phyloP scores from a whole-genome alignment of 345 rosid species.

The Kandelia obovata region DNA sequence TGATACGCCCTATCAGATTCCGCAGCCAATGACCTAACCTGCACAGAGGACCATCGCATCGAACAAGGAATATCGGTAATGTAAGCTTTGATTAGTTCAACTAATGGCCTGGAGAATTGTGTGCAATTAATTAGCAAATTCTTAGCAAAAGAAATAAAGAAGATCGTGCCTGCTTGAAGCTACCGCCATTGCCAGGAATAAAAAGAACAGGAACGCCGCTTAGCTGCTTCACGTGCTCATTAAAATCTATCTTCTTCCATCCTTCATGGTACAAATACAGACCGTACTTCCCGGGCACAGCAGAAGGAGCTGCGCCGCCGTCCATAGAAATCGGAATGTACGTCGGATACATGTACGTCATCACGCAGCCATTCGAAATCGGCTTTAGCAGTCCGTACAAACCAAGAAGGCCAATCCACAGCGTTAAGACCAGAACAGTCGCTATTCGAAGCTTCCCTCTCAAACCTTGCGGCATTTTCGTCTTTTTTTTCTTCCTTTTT shows the following conservation, averaged over 20 bases:
- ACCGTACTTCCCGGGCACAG: conserved; percentile 46
- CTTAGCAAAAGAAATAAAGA: conserved; percentile 1
- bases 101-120: not conserved
- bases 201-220: conserved; percentile 93
- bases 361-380: conserved; percentile 71
- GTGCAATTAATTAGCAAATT: not conserved
- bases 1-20: conserved; percentile 93
- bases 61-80: too few relatives aligned
- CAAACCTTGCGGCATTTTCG: conserved; percentile 32
- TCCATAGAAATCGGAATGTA: conserved; percentile 68
- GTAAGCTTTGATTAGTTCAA: not conserved
- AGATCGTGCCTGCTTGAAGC: conserved; percentile 83
- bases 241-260: conserved; percentile 86
- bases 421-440: conserved; percentile 37
- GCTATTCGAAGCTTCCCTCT: conserved; percentile 49
- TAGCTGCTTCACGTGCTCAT: conserved; percentile 73
- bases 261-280: conserved; percentile 93
- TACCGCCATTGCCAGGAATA: conserved; percentile 94
- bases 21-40: conserved; percentile 95
- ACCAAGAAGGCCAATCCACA: conserved; percentile 55
- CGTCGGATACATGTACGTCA: conserved; percentile 99
- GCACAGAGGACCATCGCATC: not conserved
- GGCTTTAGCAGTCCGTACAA: conserved; percentile 68
- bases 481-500: too few relatives aligned
- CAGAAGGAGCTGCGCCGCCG: conserved; percentile 29